Evolutionary conservation across 2,329 filamentous ascomycete species (phyloP), one percentile per base, ranked within the genome.

Genomic region (Hypoxylon sp.): DNA sequence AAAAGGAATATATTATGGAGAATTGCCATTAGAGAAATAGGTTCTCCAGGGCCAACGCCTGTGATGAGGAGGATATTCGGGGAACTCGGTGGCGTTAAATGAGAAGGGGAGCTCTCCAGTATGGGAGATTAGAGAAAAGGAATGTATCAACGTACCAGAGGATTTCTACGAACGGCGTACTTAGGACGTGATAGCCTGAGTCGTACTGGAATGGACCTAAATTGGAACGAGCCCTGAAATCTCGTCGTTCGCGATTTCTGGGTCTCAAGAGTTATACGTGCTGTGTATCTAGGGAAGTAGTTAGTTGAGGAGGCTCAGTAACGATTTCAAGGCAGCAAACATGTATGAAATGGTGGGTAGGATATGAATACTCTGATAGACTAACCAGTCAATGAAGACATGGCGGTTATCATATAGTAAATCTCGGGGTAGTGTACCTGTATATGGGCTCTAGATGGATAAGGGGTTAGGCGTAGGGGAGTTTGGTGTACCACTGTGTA

Each of bases 261-360:
- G 10, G n/a, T 7, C 28, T 45, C 9, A 38, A 45, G 52, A 45
- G 36, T 38, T 45, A 55, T 55, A 45, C 23, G 36, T 55, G 41
- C 13, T 30, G 6, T 30, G 28, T 30, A 30, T 2, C 28, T 28
- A 25, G 3, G 14, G 7, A 30, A 9, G n/a, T 3, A 32, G n/a
- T 55, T 45, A 55, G 52, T 55, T 43, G 17, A 32, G 11, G n/a
- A 17, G 9, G 38, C n/a, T 11, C 17, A 11, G n/a, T 2, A 30
- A 45, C 21, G 32, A n/a, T 45, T 41, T 55, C 25, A 10, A 32
- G 25, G 9, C 25, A 55, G 3, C 9, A 11, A 43, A 55, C 41
- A 32, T 2, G 6, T 55, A 21, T 30, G 28, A 17, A 19, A 21
- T 13, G n/a, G n/a, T 41, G 21, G 17, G 25, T 30, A 32, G 13